Base-by-base conservation (phyloP, 495 filamentous ascomycete genomes). In the Penicillium nucicola region DNA sequence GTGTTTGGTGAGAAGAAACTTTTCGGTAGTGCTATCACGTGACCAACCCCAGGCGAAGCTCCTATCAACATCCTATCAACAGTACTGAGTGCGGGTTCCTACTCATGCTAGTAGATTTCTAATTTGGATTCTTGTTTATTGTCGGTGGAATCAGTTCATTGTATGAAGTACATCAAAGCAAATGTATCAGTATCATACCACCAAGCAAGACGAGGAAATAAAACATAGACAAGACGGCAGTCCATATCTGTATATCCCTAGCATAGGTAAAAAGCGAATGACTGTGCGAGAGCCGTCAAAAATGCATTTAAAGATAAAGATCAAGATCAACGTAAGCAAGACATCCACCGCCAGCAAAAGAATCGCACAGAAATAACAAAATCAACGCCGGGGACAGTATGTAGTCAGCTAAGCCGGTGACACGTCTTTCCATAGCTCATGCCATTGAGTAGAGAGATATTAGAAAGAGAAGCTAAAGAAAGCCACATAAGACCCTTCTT, bases 11-110 rank as follows among this genome's bases (percentile, higher is more conserved):
- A 52, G 64, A 65, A 73, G 67, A 70, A 73, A 71, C 66, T 71
- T 73, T 70, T 70, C 64, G 55, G 49, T 56, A 53, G 58, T 64
- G 52, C 9, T 19, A 35, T 67, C 67, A 70, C 67, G 60, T 70
- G 67, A 60, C 12, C 18, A 41, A 13, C 13, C 25, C 32, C 54
- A 44, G 25, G 12, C 25, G 25, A 9, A 28, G 25, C 25, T 28
- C 25, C 25, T 5, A 28, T 28, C 25, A 28, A 6, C 2, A 28
- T 5, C 7, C 25, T 28, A 28, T 22, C 3, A 5, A 22, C 20
- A 22, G 2, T 2, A 3, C 20, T 22, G 20, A 3, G 5, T 5
- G 20, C 20, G 20, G 5, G 20, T 22, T 22, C 20, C 20, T 22
- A 22, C 20, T 22, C n/a, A n/a, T n/a, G n/a, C n/a, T n/a, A n/a